Evolutionary conservation across 768 basidiomycete species (phyloP), one percentile per base, ranked within the genome.

Genomic region (Gloeostereum incarnatum): DNA sequence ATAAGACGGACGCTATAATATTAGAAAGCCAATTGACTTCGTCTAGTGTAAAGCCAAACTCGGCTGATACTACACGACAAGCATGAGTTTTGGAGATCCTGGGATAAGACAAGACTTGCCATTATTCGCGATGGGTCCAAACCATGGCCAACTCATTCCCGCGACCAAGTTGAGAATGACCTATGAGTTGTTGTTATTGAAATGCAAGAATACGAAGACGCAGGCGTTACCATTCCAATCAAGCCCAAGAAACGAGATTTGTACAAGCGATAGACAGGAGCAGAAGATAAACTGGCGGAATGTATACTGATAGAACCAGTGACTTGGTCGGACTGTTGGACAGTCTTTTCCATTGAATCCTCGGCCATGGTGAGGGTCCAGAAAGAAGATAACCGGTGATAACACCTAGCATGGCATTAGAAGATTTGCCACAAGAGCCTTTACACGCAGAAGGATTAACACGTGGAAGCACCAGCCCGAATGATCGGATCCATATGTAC

Each of bases 21-120:
- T 84, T 90, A 7, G 81, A 78, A 2, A 91, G 62, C 88, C 89
- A 90, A 47, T 85, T 89, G 10, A 86, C 78, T 54, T 82, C 59
- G 55, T 77, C 65, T 14, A 88, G 58, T 0, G 78, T 71, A 44
- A 88, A 74, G n/a, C 63, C 59, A 46, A 88, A 87, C 25, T 83
- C 75, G 3, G 49, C 47, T 8, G 73, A 69, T 48, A 71, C 83
- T 87, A 45, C 22, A n/a, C n/a, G n/a, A n/a, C n/a, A n/a, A n/a
- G n/a, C n/a, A n/a, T n/a, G n/a, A n/a, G n/a, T n/a, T n/a, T n/a
- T n/a, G 30, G n/a, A 44, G 29, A 25, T 29, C 30, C 30, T 21
- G 24, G 22, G n/a, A 39, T 7, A 5, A 19, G 5, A 17, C 4
- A 10, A 10, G 44, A 11, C 65, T 30, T 34, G 87, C 86, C 65